Evolutionary conservation across 148 eudicot genomes (phyloP).

Genomic region (Vaccinium myrtillus): DNA sequence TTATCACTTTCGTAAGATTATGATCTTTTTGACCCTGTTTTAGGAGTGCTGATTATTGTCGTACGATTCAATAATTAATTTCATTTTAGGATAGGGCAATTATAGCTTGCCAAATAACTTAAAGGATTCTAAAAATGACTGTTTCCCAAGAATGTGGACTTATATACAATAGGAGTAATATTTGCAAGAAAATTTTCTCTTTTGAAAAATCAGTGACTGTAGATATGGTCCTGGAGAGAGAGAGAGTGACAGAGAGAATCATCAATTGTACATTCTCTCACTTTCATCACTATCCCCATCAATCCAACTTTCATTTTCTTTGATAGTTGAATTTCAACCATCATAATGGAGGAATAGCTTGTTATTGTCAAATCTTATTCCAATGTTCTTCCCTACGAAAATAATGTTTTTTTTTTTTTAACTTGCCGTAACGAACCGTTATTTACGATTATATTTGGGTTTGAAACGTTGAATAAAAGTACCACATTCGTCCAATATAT

Average conservation of each 20-base stretch:
- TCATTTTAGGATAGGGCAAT: too few species aligned
- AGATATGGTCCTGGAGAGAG: conserved; percentile 7
- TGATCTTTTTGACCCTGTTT: not conserved
- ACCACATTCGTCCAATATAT: too few species aligned
- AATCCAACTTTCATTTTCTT: not conserved
- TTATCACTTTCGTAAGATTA: too few species aligned
- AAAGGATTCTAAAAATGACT: not conserved
- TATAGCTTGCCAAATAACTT: not conserved
- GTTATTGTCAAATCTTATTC: not conserved
- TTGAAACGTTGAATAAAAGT: too few species aligned
- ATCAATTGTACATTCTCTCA: not conserved
- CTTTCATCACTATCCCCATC: not conserved
- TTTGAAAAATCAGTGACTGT: not conserved
- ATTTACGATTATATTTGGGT: too few species aligned
- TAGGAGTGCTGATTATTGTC: not conserved
- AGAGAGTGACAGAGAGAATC: not conserved
- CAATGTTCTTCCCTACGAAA: not conserved
- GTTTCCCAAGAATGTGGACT: not conserved
- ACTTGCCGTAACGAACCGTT: too few species aligned
- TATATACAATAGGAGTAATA: too few species aligned
- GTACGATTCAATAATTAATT: not conserved
- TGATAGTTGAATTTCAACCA: not conserved
- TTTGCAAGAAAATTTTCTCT: too few species aligned
- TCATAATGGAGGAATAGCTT: not conserved
- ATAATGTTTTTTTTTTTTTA: too few species aligned